Evolutionary conservation across 306 rosid species (phyloP).

Genomic region (Ormosia emarginata): DNA sequence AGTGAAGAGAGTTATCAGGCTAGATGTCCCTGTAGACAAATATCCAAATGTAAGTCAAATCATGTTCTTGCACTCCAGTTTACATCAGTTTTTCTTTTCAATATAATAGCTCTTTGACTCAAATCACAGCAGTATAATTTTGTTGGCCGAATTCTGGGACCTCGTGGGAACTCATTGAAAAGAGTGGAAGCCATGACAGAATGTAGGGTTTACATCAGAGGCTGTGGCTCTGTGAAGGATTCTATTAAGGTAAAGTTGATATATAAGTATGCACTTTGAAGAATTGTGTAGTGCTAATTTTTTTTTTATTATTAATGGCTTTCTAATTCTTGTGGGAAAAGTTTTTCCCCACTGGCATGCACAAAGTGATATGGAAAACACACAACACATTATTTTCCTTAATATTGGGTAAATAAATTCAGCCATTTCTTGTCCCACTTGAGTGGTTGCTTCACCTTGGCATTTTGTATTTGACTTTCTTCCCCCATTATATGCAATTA

Average conservation of each 20-base stretch:
- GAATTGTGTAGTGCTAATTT: neutral
- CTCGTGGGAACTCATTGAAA: slow-evolving; percentile 91
- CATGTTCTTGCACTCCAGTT: neutral
- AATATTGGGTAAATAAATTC: neutral
- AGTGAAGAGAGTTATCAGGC: slow-evolving; percentile 78
- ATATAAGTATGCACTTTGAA: neutral
- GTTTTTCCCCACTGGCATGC: neutral
- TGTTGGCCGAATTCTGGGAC: slow-evolving; percentile 94
- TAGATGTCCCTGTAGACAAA: slow-evolving; percentile 86
- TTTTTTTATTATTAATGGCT: neutral
- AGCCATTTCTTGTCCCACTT: neutral
- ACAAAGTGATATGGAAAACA: neutral
- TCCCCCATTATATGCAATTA: neutral
- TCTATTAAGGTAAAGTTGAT: slow-evolving; percentile 60
- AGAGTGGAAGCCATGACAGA: slow-evolving; percentile 93
- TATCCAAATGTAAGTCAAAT: slow-evolving; percentile 70
- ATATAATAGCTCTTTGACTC: slow-evolving; percentile 25
- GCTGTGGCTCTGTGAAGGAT: slow-evolving; percentile 90
- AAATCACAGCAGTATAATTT: slow-evolving; percentile 77
- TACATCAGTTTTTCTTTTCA: slow-evolving; percentile 20
- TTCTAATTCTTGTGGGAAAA: neutral
- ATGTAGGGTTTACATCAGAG: slow-evolving; percentile 90
- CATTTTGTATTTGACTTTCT: neutral
- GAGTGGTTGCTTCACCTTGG: neutral
- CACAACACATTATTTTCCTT: neutral